These are phyloP conservation scores for Laburnicola sp. DNA, from an alignment of 2,329 filamentous ascomycete species.

Conservation along the genomic window DNA sequence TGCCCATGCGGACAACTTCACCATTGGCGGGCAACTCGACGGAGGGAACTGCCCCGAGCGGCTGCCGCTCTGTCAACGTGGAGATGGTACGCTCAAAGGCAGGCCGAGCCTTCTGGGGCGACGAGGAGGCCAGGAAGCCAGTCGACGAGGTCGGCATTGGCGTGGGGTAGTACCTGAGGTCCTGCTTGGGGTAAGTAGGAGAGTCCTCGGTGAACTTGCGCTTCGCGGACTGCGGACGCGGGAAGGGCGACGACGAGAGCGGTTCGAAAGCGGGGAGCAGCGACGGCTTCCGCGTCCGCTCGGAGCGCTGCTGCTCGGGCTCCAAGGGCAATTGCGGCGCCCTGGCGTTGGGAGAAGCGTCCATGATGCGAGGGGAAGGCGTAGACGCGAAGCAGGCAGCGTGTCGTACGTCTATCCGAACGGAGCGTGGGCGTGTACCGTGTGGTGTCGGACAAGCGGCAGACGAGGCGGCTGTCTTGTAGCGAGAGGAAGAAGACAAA, in stretches of 20 bases:
- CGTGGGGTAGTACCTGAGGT: slow-evolving; percentile 78
- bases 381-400: slow-evolving; percentile 34
- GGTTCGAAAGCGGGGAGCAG: slow-evolving; percentile 80
- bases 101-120: slow-evolving; percentile 57
- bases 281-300: slow-evolving; percentile 62
- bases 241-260: slow-evolving; percentile 76
- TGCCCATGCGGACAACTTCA: slow-evolving; percentile 81
- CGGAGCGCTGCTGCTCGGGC: slow-evolving; percentile 28
- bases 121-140: slow-evolving; percentile 83
- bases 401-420: slow-evolving; percentile 29
- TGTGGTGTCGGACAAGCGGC: slow-evolving; percentile 27
- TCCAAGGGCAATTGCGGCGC: slow-evolving; percentile 33
- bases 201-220: slow-evolving; percentile 62
- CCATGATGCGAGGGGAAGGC: slow-evolving; percentile 33
- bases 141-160: slow-evolving; percentile 93
- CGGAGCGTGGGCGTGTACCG: slow-evolving; percentile 29
- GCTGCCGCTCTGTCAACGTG: slow-evolving; percentile 74
- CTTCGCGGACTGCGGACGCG: slow-evolving; percentile 64
- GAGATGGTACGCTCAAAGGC: slow-evolving; percentile 61
- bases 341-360: slow-evolving; percentile 34
- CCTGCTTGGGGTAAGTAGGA: slow-evolving; percentile 51
- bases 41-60: slow-evolving; percentile 80
- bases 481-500: slow-evolving; percentile 20
- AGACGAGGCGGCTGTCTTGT: slow-evolving; percentile 19
- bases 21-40: slow-evolving; percentile 80